A percentile compares a stretch with the other conserved stretches of the same genome.
Conservation (phyloP, 331 rosid species). For the Spiraea crenata region DNA sequence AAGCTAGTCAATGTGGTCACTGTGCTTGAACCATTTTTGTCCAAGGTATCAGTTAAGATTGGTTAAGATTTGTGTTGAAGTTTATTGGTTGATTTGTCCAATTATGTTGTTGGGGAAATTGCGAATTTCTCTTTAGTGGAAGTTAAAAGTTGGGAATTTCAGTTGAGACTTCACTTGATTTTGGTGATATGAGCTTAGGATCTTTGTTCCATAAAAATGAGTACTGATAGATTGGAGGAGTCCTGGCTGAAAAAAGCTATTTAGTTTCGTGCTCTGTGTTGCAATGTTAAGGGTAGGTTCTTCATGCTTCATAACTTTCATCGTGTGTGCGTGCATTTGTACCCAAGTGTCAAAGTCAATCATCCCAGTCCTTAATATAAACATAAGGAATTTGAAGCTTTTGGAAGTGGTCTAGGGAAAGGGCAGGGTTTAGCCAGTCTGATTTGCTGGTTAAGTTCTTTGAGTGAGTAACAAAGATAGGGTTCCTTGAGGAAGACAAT, state of each 20-base stretch:
- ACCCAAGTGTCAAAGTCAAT: too few species aligned
- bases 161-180: not conserved
- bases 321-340: not conserved
- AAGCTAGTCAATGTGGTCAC: slow-evolving; percentile 69
- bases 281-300: not conserved
- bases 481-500: not conserved
- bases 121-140: not conserved
- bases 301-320: not conserved
- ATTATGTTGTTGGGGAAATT: not conserved
- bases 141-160: slow-evolving; percentile 1
- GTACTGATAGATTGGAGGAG: slow-evolving; percentile 1
- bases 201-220: not conserved
- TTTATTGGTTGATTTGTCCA: not conserved
- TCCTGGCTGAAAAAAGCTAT: not conserved
- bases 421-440: not conserved
- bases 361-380: not conserved
- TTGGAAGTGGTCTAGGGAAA: not conserved
- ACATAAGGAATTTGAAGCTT: not conserved
- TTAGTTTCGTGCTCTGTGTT: not conserved
- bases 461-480: not conserved
- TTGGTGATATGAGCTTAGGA: not conserved
- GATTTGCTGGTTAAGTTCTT: not conserved
- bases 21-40: slow-evolving; percentile 83
- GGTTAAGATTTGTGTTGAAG: not conserved
- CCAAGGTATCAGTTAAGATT: slow-evolving; percentile 57